phyloP scores from a whole-genome alignment of 2,329 filamentous ascomycete genomes.

The Elsinoe australis region DNA sequence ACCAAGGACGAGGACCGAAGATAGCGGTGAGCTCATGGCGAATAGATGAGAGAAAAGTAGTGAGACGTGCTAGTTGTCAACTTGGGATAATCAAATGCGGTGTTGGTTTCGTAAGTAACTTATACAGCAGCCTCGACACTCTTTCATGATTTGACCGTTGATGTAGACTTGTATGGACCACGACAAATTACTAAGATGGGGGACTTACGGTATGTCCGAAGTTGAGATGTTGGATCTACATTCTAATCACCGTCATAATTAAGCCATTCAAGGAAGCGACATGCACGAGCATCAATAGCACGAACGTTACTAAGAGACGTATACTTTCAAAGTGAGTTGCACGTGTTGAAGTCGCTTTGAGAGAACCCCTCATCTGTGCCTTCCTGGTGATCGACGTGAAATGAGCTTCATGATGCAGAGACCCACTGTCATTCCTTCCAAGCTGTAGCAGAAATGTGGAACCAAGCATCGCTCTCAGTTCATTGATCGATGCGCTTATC shows the following conservation, averaged over 20 bases:
- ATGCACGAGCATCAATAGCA: too few relatives aligned
- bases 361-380: too few relatives aligned
- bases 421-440: not conserved
- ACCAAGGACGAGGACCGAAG: slow-evolving; percentile 52
- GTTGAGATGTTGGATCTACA: not conserved
- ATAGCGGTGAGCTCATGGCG: not conserved
- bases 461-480: not conserved
- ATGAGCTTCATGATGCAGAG: not conserved
- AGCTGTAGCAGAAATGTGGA: slow-evolving; percentile 1
- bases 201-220: slow-evolving; percentile 12
- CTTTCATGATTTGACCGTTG: not conserved
- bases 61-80: too few relatives aligned
- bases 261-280: too few relatives aligned
- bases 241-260: too few relatives aligned
- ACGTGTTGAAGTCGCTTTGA: too few relatives aligned
- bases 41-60: too few relatives aligned
- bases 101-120: too few relatives aligned
- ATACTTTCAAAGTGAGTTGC: too few relatives aligned
- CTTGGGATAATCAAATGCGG: too few relatives aligned
- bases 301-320: too few relatives aligned
- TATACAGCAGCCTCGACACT: not conserved
- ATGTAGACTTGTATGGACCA: not conserved
- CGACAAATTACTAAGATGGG: not conserved
- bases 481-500: not conserved
- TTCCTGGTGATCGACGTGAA: too few relatives aligned